phyloP scores from a whole-genome alignment of 768 basidiomycete species.

The Pleurotus cornucopiae region DNA sequence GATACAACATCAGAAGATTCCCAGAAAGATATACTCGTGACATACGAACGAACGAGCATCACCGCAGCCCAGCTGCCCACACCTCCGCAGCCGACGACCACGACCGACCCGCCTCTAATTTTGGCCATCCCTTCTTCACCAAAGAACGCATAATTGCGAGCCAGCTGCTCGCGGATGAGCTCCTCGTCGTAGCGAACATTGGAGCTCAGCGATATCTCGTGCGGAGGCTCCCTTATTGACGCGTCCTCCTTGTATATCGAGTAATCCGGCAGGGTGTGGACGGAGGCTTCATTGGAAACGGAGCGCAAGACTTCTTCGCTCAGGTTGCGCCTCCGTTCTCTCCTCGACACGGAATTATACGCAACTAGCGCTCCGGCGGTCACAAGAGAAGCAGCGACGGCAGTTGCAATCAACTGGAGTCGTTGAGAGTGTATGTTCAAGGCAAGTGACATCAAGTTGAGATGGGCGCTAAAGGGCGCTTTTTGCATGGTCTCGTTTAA shows the following conservation, averaged over 20 bases:
- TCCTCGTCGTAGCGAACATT: conserved; percentile 60
- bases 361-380: conserved; percentile 59
- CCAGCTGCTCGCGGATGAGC: conserved; percentile 84
- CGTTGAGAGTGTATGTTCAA: conserved; percentile 47
- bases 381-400: conserved; percentile 57
- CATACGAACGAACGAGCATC: conserved; percentile 89
- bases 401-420: conserved; percentile 61
- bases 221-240: neutral
- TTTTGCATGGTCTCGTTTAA: neutral
- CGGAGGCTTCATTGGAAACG: conserved; percentile 29
- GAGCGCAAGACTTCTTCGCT: conserved; percentile 54
- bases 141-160: conserved; percentile 93
- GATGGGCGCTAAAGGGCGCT: neutral
- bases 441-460: conserved; percentile 20
- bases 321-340: conserved; percentile 49
- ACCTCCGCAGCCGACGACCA: conserved; percentile 92
- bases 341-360: conserved; percentile 46
- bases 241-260: neutral
- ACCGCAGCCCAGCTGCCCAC: conserved; percentile 96
- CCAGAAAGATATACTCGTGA: conserved; percentile 12
- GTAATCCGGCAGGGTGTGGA: conserved; percentile 1
- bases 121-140: conserved; percentile 84
- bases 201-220: neutral
- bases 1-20: neutral
- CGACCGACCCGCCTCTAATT: conserved; percentile 72